These are phyloP conservation scores for Licmophora abbreviata DNA, from an alignment of 108 stramenopile genomes.

Conservation along the genomic window DNA sequence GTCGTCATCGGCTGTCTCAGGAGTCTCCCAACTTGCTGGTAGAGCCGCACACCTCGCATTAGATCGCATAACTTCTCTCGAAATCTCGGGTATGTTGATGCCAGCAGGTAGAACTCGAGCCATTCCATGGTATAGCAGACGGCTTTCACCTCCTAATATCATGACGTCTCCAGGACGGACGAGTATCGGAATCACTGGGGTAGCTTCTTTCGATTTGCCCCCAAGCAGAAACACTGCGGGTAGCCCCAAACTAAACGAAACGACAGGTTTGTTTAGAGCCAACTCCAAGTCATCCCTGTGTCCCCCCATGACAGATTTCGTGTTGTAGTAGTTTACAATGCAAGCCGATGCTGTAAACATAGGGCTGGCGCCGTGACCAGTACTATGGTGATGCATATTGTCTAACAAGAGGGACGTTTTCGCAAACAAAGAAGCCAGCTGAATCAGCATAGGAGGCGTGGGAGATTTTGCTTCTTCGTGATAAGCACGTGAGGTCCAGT, in stretches of 20 bases:
- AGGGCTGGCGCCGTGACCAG: too few species aligned
- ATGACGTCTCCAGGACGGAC: conserved; percentile 63
- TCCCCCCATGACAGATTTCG: conserved; percentile 52
- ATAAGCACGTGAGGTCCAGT: conserved; percentile 50
- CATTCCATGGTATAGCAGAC: conserved; percentile 60
- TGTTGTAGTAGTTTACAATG: conserved; percentile 64
- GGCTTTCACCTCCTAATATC: conserved; percentile 40
- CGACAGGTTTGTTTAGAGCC: conserved; percentile 50
- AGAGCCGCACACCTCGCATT: not conserved
- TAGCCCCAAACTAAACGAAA: conserved; percentile 44
- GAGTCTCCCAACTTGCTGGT: not conserved
- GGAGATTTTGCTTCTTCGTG: conserved; percentile 25
- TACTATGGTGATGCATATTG: conserved; percentile 1
- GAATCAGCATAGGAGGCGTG: conserved; percentile 27
- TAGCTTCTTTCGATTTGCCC: conserved; percentile 38
- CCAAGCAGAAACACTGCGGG: conserved; percentile 59
- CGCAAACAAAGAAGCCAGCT: conserved; percentile 27
- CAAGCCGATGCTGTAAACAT: conserved; percentile 36
- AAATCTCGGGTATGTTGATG: not conserved
- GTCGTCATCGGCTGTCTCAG: not conserved
- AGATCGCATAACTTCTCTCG: not conserved
- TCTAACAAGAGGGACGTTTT: conserved; percentile 7
- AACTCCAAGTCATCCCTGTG: conserved; percentile 60
- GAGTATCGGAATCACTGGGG: conserved; percentile 40
- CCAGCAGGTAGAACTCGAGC: conserved; percentile 31